A percentile compares a stretch with the other conserved stretches of the same genome.
Evolutionary conservation across 2,329 filamentous ascomycete genomes (phyloP).

Genomic region (Fusarium multiceps): DNA sequence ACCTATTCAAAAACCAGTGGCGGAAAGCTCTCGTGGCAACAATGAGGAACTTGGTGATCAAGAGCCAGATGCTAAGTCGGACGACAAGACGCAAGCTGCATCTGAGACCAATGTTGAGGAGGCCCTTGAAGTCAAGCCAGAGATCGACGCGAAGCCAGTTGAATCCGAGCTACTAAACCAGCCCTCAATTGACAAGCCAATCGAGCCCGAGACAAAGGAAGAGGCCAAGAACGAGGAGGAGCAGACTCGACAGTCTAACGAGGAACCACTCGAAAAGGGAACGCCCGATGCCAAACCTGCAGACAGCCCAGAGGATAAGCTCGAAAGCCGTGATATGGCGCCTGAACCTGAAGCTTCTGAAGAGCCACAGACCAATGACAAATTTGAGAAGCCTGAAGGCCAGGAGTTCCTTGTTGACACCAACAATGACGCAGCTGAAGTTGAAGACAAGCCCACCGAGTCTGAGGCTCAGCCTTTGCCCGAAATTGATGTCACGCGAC

Average conservation of each 20-base stretch:
- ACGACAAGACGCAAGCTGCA: neutral
- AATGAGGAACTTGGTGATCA: neutral
- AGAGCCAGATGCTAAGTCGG: neutral
- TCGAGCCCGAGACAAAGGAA: neutral
- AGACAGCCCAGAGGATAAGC: neutral
- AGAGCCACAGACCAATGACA: neutral
- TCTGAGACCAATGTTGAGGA: neutral
- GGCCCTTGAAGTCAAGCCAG: neutral
- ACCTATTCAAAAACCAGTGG: neutral
- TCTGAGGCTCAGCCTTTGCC: neutral
- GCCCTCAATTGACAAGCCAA: neutral
- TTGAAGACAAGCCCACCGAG: neutral
- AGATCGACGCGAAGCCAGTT: neutral
- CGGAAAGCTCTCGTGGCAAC: neutral
- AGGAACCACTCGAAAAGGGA: neutral
- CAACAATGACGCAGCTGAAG: neutral
- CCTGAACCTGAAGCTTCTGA: neutral
- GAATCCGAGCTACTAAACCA: neutral
- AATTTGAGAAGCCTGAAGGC: neutral
- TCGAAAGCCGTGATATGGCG: neutral
- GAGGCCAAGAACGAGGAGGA: neutral
- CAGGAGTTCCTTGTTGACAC: neutral
- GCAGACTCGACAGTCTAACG: neutral
- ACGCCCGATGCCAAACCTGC: neutral
- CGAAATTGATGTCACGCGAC: neutral